Evolutionary conservation across 768 basidiomycete genomes (phyloP).

Genomic region (Mrakia blollopis): DNA sequence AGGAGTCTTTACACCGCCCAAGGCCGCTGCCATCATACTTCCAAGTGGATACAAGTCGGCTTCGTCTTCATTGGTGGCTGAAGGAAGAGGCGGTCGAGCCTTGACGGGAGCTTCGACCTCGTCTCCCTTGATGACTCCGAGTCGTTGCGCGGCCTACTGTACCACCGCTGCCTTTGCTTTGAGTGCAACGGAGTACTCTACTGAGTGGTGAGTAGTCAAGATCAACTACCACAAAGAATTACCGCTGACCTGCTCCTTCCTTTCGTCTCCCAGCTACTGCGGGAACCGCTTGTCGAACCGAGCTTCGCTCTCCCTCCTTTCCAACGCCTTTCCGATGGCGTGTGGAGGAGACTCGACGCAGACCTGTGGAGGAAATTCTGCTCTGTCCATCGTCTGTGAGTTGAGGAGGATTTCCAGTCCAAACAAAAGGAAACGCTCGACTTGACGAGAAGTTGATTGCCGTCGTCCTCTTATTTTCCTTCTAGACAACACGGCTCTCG

Average conservation of each 20-base stretch:
- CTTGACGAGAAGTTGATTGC: not conserved
- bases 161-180: conserved; percentile 32
- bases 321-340: conserved; percentile 37
- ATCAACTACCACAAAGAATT: not conserved
- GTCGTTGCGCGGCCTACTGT: conserved; percentile 37
- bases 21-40: not conserved
- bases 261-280: conserved; percentile 41
- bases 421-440: not conserved
- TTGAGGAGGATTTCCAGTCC: not conserved
- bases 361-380: not conserved
- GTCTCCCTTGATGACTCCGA: conserved; percentile 35
- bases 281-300: conserved; percentile 45
- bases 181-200: conserved; percentile 38
- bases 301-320: not conserved
- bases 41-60: not conserved
- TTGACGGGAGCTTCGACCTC: conserved; percentile 35
- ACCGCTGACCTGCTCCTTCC: not conserved
- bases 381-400: not conserved
- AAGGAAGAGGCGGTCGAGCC: conserved; percentile 33
- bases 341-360: conserved; percentile 35
- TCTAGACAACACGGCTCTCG: not conserved
- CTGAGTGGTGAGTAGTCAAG: conserved; percentile 8
- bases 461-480: not conserved
- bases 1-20: not conserved
- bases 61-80: conserved; percentile 12